Evolutionary conservation across 768 basidiomycete species (phyloP).

Genomic region (Lactarius deliciosus): DNA sequence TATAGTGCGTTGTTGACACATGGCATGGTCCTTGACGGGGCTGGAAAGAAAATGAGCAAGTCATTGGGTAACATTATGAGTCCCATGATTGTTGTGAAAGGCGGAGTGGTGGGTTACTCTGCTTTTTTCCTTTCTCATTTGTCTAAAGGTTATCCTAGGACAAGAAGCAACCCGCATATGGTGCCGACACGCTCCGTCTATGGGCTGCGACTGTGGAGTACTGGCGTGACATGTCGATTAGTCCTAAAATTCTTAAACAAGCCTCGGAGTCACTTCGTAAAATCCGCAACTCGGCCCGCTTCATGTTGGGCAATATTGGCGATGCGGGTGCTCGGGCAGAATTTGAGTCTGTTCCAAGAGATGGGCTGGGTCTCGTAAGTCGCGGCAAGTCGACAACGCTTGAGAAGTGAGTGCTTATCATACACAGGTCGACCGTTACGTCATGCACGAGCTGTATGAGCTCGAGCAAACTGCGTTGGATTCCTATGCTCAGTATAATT

Average conservation of each 20-base stretch:
- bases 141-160: conserved; percentile 44
- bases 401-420: conserved; percentile 17
- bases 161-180: conserved; percentile 73
- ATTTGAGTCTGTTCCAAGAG: conserved; percentile 41
- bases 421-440: conserved; percentile 73
- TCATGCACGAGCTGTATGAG: conserved; percentile 79
- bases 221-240: conserved; percentile 84
- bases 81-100: conserved; percentile 77
- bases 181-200: conserved; percentile 80
- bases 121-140: background rate
- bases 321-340: conserved; percentile 35
- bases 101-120: conserved; percentile 58
- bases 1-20: conserved; percentile 88
- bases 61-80: conserved; percentile 88
- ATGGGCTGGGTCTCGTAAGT: conserved; percentile 66
- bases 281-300: conserved; percentile 82
- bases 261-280: conserved; percentile 75
- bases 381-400: background rate
- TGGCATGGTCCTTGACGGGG: conserved; percentile 92
- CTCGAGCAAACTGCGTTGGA: conserved; percentile 67
- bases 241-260: conserved; percentile 72
- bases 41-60: conserved; percentile 97
- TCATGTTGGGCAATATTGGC: conserved; percentile 78
- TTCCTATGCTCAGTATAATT: conserved; percentile 73
- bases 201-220: conserved; percentile 95